These are phyloP conservation scores for Mortierella sp. DNA, from an alignment of 371 early-diverging fungal species.

Conservation along the genomic window DNA sequence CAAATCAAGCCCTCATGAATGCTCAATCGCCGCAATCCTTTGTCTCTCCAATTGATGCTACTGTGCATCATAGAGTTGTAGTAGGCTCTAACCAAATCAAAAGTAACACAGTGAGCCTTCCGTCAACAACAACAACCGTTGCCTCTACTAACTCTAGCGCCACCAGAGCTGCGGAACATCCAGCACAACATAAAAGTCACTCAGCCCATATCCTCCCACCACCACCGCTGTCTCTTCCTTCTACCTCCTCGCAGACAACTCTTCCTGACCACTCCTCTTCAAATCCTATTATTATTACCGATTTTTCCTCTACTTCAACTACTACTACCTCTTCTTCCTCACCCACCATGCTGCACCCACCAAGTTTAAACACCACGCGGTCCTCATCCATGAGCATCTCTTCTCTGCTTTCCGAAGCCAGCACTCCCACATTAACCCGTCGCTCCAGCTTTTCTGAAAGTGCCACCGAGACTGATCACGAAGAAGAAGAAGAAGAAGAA, in stretches of 20 bases:
- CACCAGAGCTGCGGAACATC: background rate
- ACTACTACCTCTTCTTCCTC: background rate
- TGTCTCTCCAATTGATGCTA: background rate
- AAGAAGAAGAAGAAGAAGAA: constrained; percentile 22
- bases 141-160: background rate
- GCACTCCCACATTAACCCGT: constrained; percentile 18
- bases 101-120: background rate
- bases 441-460: constrained; percentile 9
- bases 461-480: constrained; percentile 2
- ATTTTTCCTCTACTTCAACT: background rate
- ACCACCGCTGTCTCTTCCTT: background rate
- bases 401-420: constrained; percentile 38
- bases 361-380: constrained; percentile 1
- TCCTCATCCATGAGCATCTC: constrained; percentile 26
- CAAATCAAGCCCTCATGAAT: background rate
- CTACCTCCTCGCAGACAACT: background rate
- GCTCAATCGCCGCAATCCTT: background rate
- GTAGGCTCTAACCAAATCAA: background rate
- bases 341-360: background rate
- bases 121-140: background rate
- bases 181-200: background rate
- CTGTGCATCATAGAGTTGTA: too few species aligned
- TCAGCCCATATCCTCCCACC: background rate
- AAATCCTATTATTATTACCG: background rate
- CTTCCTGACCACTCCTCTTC: background rate